Percentiles rank a stretch among this genome's conserved stretches.
Evolutionary conservation across 805 yeast genomes (phyloP).

Genomic region (Vanderwaltozyma verrucispora): DNA sequence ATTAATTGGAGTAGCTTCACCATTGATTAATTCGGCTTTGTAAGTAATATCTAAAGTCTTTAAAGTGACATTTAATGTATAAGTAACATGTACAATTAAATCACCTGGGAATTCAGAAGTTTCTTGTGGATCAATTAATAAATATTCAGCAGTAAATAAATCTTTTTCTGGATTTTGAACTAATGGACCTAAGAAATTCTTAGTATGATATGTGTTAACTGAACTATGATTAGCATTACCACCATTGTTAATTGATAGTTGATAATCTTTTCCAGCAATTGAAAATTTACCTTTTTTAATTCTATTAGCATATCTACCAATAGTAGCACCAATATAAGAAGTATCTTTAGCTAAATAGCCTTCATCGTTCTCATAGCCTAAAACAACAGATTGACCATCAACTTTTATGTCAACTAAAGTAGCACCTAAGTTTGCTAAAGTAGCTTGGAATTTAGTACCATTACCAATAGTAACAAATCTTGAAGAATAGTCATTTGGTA

Average conservation of each 20-base stretch:
- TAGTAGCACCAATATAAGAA: slow-evolving; percentile 52
- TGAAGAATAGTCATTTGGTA: slow-evolving; percentile 17
- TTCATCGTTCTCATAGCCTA: slow-evolving; percentile 31
- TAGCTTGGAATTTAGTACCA: slow-evolving; percentile 29
- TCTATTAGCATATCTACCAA: slow-evolving; percentile 59
- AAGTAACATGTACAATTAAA: slow-evolving; percentile 36
- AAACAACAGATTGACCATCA: slow-evolving; percentile 32
- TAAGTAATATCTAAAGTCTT: slow-evolving; percentile 40
- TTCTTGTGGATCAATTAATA: slow-evolving; percentile 35
- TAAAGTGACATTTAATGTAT: slow-evolving; percentile 30
- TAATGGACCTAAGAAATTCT: slow-evolving; percentile 44
- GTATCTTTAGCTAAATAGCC: slow-evolving; percentile 28
- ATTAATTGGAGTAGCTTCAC: slow-evolving; percentile 40
- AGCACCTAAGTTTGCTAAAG: slow-evolving; percentile 43
- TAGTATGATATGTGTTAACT: slow-evolving; percentile 39
- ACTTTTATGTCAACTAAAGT: slow-evolving; percentile 34
- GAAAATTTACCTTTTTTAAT: slow-evolving; percentile 36
- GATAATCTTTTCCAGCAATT: slow-evolving; percentile 33
- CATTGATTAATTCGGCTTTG: slow-evolving; percentile 22
- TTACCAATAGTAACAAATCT: slow-evolving; percentile 25
- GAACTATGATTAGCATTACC: slow-evolving; percentile 47
- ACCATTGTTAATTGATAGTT: slow-evolving; percentile 35
- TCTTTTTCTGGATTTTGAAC: slow-evolving; percentile 27
- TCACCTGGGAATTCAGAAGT: slow-evolving; percentile 55
- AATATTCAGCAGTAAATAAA: slow-evolving; percentile 29